Evolutionary conservation across 2,329 filamentous ascomycete species (phyloP).

Genomic region (Ramichloridium luteum): DNA sequence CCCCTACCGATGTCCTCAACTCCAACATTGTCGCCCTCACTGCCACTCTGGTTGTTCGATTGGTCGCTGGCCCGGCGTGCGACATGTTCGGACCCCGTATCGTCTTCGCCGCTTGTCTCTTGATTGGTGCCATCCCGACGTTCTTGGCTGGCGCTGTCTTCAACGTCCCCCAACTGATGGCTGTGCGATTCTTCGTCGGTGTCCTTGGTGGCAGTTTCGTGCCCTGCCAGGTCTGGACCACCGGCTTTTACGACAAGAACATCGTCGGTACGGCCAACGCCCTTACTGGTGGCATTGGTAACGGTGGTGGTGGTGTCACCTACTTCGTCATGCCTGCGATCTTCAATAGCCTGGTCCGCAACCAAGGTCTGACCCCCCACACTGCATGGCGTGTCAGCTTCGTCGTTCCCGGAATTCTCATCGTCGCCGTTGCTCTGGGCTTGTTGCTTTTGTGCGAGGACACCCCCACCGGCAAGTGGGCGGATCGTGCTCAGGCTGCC

Average conservation of each 20-base stretch:
- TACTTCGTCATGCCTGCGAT: slow-evolving; percentile 91
- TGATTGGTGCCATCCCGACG: slow-evolving; percentile 67
- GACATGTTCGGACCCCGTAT: slow-evolving; percentile 70
- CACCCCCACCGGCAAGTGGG: slow-evolving; percentile 70
- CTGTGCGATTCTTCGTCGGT: slow-evolving; percentile 67
- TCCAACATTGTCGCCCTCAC: slow-evolving; percentile 78
- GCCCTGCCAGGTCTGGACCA: slow-evolving; percentile 85
- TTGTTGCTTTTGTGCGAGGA: slow-evolving; percentile 68
- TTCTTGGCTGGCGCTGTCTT: slow-evolving; percentile 69
- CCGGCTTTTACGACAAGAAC: slow-evolving; percentile 86
- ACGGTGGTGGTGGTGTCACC: slow-evolving; percentile 78
- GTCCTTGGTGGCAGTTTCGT: slow-evolving; percentile 70
- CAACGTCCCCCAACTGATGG: slow-evolving; percentile 54
- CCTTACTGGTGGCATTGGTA: slow-evolving; percentile 72
- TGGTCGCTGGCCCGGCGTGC: slow-evolving; percentile 70
- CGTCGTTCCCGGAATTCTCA: slow-evolving; percentile 68
- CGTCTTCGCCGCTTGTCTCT: slow-evolving; percentile 66
- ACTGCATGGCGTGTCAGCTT: slow-evolving; percentile 77
- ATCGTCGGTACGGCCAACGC: slow-evolving; percentile 82
- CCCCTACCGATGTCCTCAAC: slow-evolving; percentile 61
- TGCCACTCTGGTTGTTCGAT: slow-evolving; percentile 62
- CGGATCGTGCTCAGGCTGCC: slow-evolving; percentile 51
- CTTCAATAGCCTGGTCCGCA: slow-evolving; percentile 58
- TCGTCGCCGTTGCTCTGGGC: slow-evolving; percentile 49
- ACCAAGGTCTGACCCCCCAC: slow-evolving; percentile 48